Conservation (phyloP, 2,329 filamentous ascomycete species). For the Arachnopeziza araneosa region DNA sequence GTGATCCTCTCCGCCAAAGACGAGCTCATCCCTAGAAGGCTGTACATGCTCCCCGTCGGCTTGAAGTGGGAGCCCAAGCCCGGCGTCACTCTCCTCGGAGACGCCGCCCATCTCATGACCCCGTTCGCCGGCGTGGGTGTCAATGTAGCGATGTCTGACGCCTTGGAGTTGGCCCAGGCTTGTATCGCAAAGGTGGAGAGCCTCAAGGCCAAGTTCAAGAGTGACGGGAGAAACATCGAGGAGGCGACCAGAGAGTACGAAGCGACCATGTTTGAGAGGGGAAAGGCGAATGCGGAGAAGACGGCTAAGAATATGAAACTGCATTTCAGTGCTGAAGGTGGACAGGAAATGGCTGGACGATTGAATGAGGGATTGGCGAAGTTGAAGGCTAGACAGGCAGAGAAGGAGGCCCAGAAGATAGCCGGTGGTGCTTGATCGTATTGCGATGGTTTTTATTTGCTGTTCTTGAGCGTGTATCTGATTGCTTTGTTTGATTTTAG, state of each 20-base stretch:
- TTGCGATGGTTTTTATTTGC: not conserved
- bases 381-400: not conserved
- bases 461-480: not conserved
- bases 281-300: conserved; percentile 16
- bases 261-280: conserved; percentile 18
- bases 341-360: conserved; percentile 1
- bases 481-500: not conserved
- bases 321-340: conserved; percentile 18
- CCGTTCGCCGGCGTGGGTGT: conserved; percentile 44
- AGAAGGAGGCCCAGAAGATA: not conserved
- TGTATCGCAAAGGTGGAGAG: conserved; percentile 21
- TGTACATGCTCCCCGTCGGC: conserved; percentile 32
- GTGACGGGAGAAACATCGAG: not conserved
- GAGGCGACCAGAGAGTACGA: conserved; percentile 19
- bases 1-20: conserved; percentile 14
- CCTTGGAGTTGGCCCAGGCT: conserved; percentile 35
- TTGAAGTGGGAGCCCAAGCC: conserved; percentile 23
- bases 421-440: not conserved
- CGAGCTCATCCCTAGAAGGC: conserved; percentile 14
- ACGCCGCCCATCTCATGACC: conserved; percentile 45
- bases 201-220: not conserved
- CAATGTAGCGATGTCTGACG: conserved; percentile 42
- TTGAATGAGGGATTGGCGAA: not conserved
- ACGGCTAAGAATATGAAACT: conserved; percentile 13
- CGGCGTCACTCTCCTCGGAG: conserved; percentile 43